These are phyloP conservation scores for Globisporangium heterothallicum DNA, from an alignment of 352 stramenopile species.

Conservation along the genomic window DNA sequence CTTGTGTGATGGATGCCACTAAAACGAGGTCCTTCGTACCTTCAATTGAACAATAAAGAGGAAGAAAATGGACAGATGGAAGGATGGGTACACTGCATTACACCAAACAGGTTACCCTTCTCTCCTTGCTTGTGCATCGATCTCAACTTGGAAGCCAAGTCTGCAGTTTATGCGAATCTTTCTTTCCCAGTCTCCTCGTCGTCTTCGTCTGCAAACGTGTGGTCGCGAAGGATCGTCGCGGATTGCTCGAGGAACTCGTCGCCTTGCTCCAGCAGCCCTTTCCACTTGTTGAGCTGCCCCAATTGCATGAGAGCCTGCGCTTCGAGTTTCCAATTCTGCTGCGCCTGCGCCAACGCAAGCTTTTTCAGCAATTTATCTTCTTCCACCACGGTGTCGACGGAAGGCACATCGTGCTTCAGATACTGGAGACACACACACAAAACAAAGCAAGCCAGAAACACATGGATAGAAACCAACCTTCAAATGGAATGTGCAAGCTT, in stretches of 20 bases:
- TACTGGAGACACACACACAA: conserved; percentile 40
- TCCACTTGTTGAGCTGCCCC: conserved; percentile 76
- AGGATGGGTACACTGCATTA: too few species aligned
- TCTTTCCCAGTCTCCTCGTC: conserved; percentile 14
- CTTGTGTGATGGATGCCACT: too few species aligned
- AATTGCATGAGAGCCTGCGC: conserved; percentile 58
- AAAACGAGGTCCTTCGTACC: too few species aligned
- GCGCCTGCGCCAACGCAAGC: conserved; percentile 32
- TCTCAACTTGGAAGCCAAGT: neutral
- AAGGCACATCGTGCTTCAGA: conserved; percentile 56
- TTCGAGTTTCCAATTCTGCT: conserved; percentile 58
- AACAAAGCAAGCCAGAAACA: too few species aligned
- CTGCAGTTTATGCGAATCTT: neutral
- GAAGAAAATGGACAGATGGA: too few species aligned
- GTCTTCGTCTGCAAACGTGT: conserved; percentile 44
- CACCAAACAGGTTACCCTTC: too few species aligned
- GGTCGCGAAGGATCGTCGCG: conserved; percentile 38
- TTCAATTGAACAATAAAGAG: too few species aligned
- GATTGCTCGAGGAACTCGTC: conserved; percentile 49
- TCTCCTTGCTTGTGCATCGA: too few species aligned
- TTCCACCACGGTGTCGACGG: conserved; percentile 66
- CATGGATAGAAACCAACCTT: neutral
- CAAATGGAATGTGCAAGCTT: too few species aligned
- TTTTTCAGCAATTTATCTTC: conserved; percentile 66
- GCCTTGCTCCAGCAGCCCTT: conserved; percentile 36